These are phyloP conservation scores for Hibiscus mutabilis DNA, from an alignment of 345 rosid species.

Conservation along the genomic window DNA sequence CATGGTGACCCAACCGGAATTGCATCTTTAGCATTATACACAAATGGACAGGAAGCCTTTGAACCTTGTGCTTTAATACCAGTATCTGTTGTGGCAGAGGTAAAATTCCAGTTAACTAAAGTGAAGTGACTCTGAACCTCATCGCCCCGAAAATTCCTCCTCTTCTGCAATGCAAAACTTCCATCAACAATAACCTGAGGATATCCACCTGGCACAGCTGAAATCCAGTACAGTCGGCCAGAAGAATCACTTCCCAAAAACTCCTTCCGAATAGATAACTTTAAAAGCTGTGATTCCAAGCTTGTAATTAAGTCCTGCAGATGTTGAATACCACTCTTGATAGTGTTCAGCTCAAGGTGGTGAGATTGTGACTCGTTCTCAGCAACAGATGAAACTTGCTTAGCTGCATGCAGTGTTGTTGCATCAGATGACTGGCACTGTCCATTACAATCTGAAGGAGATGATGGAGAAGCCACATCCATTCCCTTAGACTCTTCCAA, in stretches of 20 bases:
- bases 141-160: constrained; percentile 16
- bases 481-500: constrained; percentile 25
- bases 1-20: constrained; percentile 37
- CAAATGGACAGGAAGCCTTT: constrained; percentile 49
- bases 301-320: constrained; percentile 54
- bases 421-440: constrained; percentile 22
- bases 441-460: constrained; percentile 23
- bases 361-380: constrained; percentile 43
- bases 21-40: constrained; percentile 29
- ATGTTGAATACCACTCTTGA: constrained; percentile 43
- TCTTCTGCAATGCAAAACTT: constrained; percentile 44
- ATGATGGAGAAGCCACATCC: constrained; percentile 15
- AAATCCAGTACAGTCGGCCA: constrained; percentile 82
- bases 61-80: constrained; percentile 39
- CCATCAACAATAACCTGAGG: constrained; percentile 65
- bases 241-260: constrained; percentile 75
- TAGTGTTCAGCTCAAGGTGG: constrained; percentile 46
- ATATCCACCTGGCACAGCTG: constrained; percentile 40
- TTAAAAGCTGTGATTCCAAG: constrained; percentile 53
- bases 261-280: constrained; percentile 62
- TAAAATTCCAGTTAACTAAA: constrained; percentile 15
- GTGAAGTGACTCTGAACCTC: not conserved
- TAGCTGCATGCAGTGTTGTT: constrained; percentile 17
- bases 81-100: constrained; percentile 15
- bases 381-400: constrained; percentile 34